A percentile compares a stretch with the other conserved stretches of the same genome.
Conservation (phyloP, 805 yeast genomes). For the Candida caryicola region DNA sequence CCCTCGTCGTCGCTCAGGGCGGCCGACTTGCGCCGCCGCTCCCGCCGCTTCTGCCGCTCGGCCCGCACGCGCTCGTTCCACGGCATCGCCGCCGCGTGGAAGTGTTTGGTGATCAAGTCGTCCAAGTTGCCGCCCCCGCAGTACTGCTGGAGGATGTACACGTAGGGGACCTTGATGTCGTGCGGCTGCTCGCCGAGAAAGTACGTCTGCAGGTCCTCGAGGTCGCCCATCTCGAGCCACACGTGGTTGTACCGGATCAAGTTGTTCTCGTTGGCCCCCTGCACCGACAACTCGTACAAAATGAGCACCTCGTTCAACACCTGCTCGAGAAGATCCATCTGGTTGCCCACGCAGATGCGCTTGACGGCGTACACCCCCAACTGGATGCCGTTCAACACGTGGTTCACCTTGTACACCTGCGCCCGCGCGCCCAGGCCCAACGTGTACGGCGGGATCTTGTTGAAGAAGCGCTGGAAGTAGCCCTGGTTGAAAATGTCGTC, state of each 20-base stretch:
- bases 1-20: not conserved
- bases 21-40: conserved; percentile 1
- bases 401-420: conserved; percentile 79
- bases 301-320: conserved; percentile 78
- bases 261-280: conserved; percentile 48
- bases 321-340: conserved; percentile 61
- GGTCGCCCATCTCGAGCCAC: conserved; percentile 75
- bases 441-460: conserved; percentile 45
- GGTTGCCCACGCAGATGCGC: conserved; percentile 79
- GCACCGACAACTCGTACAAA: conserved; percentile 49
- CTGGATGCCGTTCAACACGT: conserved; percentile 65
- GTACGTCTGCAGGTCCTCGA: conserved; percentile 41
- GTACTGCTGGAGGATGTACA: conserved; percentile 80
- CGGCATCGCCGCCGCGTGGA: conserved; percentile 21
- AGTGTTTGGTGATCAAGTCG: conserved; percentile 42
- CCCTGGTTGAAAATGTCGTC: conserved; percentile 72
- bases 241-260: conserved; percentile 86
- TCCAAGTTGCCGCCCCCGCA: conserved; percentile 89
- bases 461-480: conserved; percentile 72
- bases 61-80: conserved; percentile 24
- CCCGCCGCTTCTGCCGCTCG: conserved; percentile 26
- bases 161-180: conserved; percentile 55
- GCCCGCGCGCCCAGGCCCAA: conserved; percentile 87
- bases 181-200: conserved; percentile 14
- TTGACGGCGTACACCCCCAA: conserved; percentile 83